Percentiles rank a stretch among this genome's conserved stretches.
Conservation (phyloP, 495 filamentous ascomycete species). For the Astrothelium macrocarpum region DNA sequence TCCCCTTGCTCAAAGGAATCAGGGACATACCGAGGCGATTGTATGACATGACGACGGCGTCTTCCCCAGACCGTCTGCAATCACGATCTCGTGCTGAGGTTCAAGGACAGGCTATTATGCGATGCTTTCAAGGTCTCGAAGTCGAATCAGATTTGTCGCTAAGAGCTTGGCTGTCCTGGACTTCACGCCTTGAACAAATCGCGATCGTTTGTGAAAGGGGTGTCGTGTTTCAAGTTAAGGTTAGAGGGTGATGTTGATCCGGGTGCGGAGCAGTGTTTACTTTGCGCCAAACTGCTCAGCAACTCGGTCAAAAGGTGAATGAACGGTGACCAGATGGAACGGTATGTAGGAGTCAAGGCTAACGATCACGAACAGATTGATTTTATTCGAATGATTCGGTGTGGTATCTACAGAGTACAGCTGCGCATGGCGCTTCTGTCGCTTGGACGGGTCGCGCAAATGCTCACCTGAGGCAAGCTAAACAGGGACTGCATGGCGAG, state of each 20-base stretch:
- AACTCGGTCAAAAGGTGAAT: background rate
- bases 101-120: background rate
- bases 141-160: background rate
- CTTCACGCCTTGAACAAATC: background rate
- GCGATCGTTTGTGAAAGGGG: background rate
- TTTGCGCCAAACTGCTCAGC: background rate
- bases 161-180: background rate
- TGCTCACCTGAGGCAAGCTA: slow-evolving; percentile 6
- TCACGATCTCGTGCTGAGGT: background rate
- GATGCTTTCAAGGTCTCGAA: background rate
- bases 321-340: background rate
- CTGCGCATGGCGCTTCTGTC: background rate
- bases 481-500: background rate
- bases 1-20: slow-evolving; percentile 12
- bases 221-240: slow-evolving; percentile 7
- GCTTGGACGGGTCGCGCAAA: background rate
- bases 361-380: background rate
- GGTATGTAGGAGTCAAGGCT: background rate
- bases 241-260: slow-evolving; percentile 1
- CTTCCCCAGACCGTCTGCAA: background rate
- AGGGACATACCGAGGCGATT: slow-evolving; percentile 59
- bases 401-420: background rate
- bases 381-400: background rate
- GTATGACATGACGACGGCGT: slow-evolving; percentile 41
- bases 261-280: slow-evolving; percentile 1